Evolutionary conservation across 371 early-diverging fungal genomes (phyloP), one percentile per base, ranked within the genome.

Genomic region (Vairimorpha necatrix): DNA sequence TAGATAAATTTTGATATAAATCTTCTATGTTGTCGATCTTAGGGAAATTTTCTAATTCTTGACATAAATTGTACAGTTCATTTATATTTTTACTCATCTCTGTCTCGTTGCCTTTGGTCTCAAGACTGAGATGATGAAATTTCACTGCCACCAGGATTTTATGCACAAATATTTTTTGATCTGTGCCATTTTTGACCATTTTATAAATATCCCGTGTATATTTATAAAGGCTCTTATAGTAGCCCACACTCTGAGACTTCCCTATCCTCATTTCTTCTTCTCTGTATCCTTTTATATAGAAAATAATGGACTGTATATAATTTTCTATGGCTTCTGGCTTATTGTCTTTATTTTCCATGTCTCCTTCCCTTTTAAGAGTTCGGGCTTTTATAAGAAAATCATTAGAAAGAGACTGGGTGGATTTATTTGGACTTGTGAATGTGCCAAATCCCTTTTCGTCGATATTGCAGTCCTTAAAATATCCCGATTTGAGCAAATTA

Each of bases 371-470:
- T 38, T 60, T 74, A n/a, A 60, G 42, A 24, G 32, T 48, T 6
- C 22, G 28, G 7, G 75, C 75, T 58, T 39, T 42, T 18, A 46
- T n/a, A 0, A 68, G 16, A 28, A 13, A 24, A 14, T 9, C 60
- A 28, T 38, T 68, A 36, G 30, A 20, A 2, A 36, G 42, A n/a
- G n/a, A n/a, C n/a, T n/a, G n/a, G n/a, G n/a, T n/a, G n/a, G n/a
- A n/a, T 30, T 46, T 48, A 39, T 38, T 24, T 0, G 0, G 14
- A 2, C 2, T 65, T 53, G n/a, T 42, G 53, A 74, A 74, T 39
- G 75, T 56, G 24, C 75, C 75, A 46, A 65, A 74, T 32, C 75
- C 75, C 24, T 60, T 48, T 30, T 34, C 53, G 39, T 68, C 63
- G 14, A 74, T 67, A 22, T 61, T 47, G 18, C 32, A 24, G 39